Base-by-base conservation (phyloP, 75 land plant species). In the Pinus taeda region DNA sequence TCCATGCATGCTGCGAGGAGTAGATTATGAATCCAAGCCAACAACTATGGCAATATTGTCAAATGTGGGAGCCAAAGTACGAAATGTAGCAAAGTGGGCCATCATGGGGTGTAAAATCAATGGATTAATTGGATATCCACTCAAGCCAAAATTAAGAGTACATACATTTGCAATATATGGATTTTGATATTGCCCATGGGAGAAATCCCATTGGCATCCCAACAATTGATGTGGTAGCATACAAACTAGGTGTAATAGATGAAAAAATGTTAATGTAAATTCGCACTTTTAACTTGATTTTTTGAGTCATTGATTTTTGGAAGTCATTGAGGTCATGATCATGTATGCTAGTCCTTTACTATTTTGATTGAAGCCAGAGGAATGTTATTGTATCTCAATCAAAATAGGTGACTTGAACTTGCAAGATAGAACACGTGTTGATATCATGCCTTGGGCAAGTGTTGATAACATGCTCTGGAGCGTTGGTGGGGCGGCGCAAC, bases 181-280 rank as follows among this genome's bases (percentile, higher is more conserved):
- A 53, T 85, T 85, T 29, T 87, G 89, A 79, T 89, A 89, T 55
- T 85, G 82, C 80, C 89, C 83, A 24, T 82, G 83, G 60, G 79
- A 85, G n/a, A 18, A 59, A 65, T 74, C 79, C 75, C 75, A 29
- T 73, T 70, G n/a, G 79, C 69, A 82, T 69, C 18, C 18, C 71
- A 3, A 79, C 78, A 22, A 81, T 79, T 22, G 87, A 81, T 20
- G 79, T 86, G 22, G 81, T 74, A 15, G 71, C 57, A 67, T 83
- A 79, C 78, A 79, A 76, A 37, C 71, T 76, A 18, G 74, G 30
- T 15, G 26, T 49, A 20, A 42, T 15, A 73, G 74, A 73, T 22
- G 74, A 12, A 20, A 53, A 60, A 3, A 26, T 18, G 5, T 60
- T n/a, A 11, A 18, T 60, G 18, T n/a, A n/a, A n/a, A 6, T 1